Base-by-base conservation (phyloP, 441 rosid genomes). In the Mallotus japonicus region DNA sequence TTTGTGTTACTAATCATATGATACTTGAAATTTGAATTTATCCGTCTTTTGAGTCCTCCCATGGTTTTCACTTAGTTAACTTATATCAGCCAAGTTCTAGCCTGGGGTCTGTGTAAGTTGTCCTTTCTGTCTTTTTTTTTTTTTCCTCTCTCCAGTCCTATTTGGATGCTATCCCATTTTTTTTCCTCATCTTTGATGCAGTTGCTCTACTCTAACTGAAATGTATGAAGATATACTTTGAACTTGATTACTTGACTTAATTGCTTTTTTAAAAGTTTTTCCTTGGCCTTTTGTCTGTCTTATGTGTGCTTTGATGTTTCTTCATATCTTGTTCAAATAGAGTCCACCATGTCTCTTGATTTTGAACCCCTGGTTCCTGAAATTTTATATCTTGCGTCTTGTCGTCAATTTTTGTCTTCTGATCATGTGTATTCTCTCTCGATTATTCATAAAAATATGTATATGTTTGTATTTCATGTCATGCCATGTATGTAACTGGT, bases 1-100 rank as follows among this genome's bases (percentile, higher is more conserved):
- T 14, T 67, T 50, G 19, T 50, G 0, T 51, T 13, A 24, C 32
- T 28, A 3, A 12, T 9, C 1, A 6, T 46, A 56, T 11, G 53
- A 17, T 6, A 67, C 40, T 51, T 67, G 70, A 67, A 28, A 51
- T 49, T 65, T 46, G 13, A 65, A 65, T 46, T 28, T 28, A 28
- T 28, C 3, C 3, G 28, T 65, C 28, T 24, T 28, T 28, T 28
- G 32, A 1, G 3, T 28, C 32, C 32, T 28, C 32, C 32, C 46
- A 42, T 42, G 46, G 10, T 42, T 42, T 8, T 42, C 9, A 5
- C 9, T 42, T 42, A 42, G 9, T 42, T 11, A 46, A 22, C 22
- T 44, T 19, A 63, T 9, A 14, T 63, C 67, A 3, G 8, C 55
- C 16, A 44, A 24, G 2, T 17, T 19, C 19, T 19, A n/a, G 20